Evolutionary conservation across 2,329 filamentous ascomycete species (phyloP), one percentile per base, ranked within the genome.

Genomic region (Cadophora sp.): DNA sequence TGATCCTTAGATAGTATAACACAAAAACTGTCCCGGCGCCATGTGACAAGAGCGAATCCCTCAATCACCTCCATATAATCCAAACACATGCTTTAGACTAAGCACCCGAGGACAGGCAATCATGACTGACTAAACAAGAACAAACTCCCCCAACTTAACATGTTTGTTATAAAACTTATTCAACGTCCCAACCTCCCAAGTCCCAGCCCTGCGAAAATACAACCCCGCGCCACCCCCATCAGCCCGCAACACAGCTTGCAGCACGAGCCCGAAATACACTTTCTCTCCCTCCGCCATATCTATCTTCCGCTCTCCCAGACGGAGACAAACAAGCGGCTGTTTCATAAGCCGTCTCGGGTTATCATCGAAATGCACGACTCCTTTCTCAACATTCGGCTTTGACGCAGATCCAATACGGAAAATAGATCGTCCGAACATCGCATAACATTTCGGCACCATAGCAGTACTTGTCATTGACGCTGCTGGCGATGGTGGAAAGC

Each of bases 291-390:
- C 3, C 3, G 30, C 48, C 4, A 2, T 14, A 30, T 30, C 24
- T 5, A 27, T 30, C 20, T 22, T 59, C 24, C 48, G 27, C 13
- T 51, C 48, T 6, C 48, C 48, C 18, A 51, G 13, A 18, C 48
- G 48, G 24, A 51, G 24, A 30, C 48, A 51, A 6, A 51, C 24
- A 22, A 51, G 27, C 16, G 48, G 48, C 22, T 51, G 48, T 51
- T 51, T 51, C 48, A 51, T 51, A 27, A 51, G 48, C 13, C 27
- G 48, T 30, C 48, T 51, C 24, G 48, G 48, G 27, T 51, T 13
- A 13, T 51, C 48, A 14, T 51, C 48, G 48, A 51, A 51, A 51
- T 14, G 3, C 20, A 51, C 48, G 48, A 51, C 48, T 16, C 48
- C 48, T 51, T 51, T 51, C 48, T 27, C 48, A 18, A 30, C 11